These are phyloP conservation scores for Fusarium sulawesiense DNA, from an alignment of 2,329 filamentous ascomycete species.

Conservation along the genomic window DNA sequence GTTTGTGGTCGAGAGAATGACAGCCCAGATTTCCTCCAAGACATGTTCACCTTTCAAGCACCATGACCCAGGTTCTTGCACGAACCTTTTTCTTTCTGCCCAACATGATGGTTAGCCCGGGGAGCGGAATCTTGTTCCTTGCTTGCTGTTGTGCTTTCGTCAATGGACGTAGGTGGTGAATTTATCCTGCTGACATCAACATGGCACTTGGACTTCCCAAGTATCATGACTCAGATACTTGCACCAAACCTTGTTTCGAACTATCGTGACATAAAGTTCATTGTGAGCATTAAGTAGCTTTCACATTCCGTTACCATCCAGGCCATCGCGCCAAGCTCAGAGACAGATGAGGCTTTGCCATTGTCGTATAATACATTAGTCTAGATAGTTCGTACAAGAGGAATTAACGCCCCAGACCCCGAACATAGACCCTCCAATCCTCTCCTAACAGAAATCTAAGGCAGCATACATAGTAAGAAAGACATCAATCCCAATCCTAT, in stretches of 20 bases:
- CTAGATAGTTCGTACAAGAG: neutral
- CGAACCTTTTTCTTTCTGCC: no score
- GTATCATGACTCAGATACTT: no score
- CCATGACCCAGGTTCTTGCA: no score
- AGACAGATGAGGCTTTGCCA: neutral
- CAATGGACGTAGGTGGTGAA: no score
- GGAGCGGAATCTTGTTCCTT: no score
- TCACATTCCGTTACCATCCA: neutral
- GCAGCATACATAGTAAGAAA: neutral
- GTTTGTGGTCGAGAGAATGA: no score
- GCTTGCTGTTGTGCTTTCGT: no score
- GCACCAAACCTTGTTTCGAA: neutral
- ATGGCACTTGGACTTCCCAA: no score
- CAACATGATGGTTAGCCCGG: no score
- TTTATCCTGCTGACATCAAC: no score
- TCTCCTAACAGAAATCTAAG: neutral
- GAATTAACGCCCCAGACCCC: neutral
- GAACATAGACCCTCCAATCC: neutral
- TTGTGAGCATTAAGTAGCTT: neutral
- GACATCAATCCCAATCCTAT: neutral
- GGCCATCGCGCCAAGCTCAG: neutral
- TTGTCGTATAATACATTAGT: neutral
- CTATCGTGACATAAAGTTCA: neutral
- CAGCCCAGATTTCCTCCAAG: no score
- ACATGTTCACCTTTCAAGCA: no score